Conservation (phyloP, 768 basidiomycete species). For the Stropharia rugosoannulata region DNA sequence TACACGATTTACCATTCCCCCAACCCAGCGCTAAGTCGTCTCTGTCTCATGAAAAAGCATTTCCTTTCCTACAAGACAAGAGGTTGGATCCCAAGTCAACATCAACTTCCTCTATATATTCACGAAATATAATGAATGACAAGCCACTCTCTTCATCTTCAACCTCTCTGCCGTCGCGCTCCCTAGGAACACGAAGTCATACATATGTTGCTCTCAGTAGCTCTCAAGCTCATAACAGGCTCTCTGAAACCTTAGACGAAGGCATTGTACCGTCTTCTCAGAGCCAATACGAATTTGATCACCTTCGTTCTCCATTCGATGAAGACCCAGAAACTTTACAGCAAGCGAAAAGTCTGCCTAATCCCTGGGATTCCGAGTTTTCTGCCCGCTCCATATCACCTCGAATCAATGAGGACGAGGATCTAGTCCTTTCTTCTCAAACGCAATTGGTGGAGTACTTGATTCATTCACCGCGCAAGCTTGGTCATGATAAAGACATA, state of each 20-base stretch:
- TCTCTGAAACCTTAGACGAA: neutral
- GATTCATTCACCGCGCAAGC: slow-evolving; percentile 21
- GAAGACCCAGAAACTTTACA: neutral
- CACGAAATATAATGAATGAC: too few relatives aligned
- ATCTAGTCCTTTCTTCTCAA: slow-evolving; percentile 32
- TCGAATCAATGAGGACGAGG: slow-evolving; percentile 12
- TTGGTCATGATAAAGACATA: slow-evolving; percentile 1
- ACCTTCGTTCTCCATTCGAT: neutral
- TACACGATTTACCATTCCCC: too few relatives aligned
- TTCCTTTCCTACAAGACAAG: too few relatives aligned
- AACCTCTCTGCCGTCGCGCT: too few relatives aligned
- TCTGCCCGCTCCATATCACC: neutral
- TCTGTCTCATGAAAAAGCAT: too few relatives aligned
- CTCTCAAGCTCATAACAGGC: neutral
- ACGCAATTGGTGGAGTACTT: slow-evolving; percentile 26
- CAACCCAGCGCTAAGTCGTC: too few relatives aligned
- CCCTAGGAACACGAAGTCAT: too few relatives aligned
- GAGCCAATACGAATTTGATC: slow-evolving; percentile 21
- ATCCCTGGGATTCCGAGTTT: neutral
- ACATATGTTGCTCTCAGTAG: too few relatives aligned
- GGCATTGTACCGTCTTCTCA: slow-evolving; percentile 35
- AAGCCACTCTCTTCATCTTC: too few relatives aligned
- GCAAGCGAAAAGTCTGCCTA: neutral
- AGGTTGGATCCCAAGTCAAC: too few relatives aligned
- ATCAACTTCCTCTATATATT: too few relatives aligned